Base-by-base conservation (phyloP, 345 rosid species). In the Murraya koenigii region DNA sequence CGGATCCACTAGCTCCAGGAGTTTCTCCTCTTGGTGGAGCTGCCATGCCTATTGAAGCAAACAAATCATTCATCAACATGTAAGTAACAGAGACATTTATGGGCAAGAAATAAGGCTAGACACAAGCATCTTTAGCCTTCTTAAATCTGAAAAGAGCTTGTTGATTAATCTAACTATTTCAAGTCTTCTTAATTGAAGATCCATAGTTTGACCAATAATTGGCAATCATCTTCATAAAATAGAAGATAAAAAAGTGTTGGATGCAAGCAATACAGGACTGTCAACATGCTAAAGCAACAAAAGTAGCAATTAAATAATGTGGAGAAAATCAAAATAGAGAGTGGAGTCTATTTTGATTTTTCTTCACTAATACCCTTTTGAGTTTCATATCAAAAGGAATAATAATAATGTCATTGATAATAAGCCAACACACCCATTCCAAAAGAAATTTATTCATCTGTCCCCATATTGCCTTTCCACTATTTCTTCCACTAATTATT, bases 401-500 rank as follows among this genome's bases (percentile, higher is more conserved):
- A 41, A 41, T 13, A 44, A 44, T 3, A 44, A 11, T 44, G 49
- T 41, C 49, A 41, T 5, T 44, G 49, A 44, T 13, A 13, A 11
- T 44, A 13, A 52, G 22, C n/a, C 32, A 55, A 78, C 77, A 0
- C 60, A 90, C 96, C 92, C 84, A 84, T 83, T 90, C 91, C 47
- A 92, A 84, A 39, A 90, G 91, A 14, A 83, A 78, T 81, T 85
- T 90, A 22, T 80, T 30, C 44, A 6, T 78, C 71, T 78, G 90
- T 64, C 84, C 86, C 88, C 89, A 87, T 79, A 74, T 75, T 64
- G 82, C 1, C 81, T 72, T 88, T 23, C 88, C 71, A 47, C 88
- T 87, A 77, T 85, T 88, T 81, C 81, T 84, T 59, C 92, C 96
- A 77, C 92, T 87, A 59, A 86, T 72, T 74, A 82, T 88, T 86